Conservation (phyloP, 2,329 filamentous ascomycete species). For the Claviceps humidiphila region DNA sequence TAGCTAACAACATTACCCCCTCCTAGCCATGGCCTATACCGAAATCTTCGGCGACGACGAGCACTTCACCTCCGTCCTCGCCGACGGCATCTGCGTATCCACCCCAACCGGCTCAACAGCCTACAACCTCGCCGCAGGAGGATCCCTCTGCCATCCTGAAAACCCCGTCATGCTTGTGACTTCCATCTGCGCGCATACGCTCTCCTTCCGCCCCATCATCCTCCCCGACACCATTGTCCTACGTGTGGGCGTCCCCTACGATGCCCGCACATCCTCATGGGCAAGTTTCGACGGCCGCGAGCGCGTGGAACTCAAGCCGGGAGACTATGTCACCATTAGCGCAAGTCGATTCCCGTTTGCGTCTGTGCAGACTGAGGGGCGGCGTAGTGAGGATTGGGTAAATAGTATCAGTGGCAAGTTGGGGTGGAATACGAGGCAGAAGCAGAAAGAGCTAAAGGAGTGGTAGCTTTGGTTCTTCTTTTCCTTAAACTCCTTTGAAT, state of each 20-base stretch:
- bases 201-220: slow-evolving; percentile 94
- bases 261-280: slow-evolving; percentile 81
- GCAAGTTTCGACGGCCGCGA: slow-evolving; percentile 96
- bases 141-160: slow-evolving; percentile 86
- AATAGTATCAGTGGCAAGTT: slow-evolving; percentile 68
- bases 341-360: slow-evolving; percentile 73
- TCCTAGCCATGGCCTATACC: slow-evolving; percentile 70
- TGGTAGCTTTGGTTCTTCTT: slow-evolving; percentile 18
- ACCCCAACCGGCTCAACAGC: slow-evolving; percentile 92
- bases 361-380: slow-evolving; percentile 55
- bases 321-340: slow-evolving; percentile 76
- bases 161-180: slow-evolving; percentile 94
- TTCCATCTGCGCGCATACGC: slow-evolving; percentile 85
- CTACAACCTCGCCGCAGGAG: slow-evolving; percentile 92
- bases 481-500: neutral
- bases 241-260: slow-evolving; percentile 85
- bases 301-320: slow-evolving; percentile 62
- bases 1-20: neutral
- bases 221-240: slow-evolving; percentile 92
- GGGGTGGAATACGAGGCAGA: slow-evolving; percentile 69
- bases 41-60: slow-evolving; percentile 93
- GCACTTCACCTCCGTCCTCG: slow-evolving; percentile 86
- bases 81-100: slow-evolving; percentile 85
- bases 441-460: slow-evolving; percentile 50
- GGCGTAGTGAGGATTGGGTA: slow-evolving; percentile 66